Evolutionary conservation across 768 basidiomycete species (phyloP), one percentile per base, ranked within the genome.

Genomic region (Boletus reticuloceps): DNA sequence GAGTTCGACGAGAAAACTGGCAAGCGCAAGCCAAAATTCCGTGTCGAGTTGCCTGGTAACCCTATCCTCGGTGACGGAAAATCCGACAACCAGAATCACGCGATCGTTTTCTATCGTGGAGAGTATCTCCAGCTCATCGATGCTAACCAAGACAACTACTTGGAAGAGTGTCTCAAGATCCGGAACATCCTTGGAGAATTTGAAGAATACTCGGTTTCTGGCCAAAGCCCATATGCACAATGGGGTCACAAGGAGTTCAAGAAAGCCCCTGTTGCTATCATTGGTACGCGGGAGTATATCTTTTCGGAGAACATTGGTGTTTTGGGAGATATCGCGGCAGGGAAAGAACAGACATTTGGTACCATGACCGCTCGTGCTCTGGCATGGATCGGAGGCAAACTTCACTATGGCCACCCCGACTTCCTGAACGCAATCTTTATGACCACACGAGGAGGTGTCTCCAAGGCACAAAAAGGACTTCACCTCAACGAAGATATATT

Each of bases 221-320:
- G 85, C 62, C 91, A 96, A 77, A 94, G 89, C 67, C 97, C 97
- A 11, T 99, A 99, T 69, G 91, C 92, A 6, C 92, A 92, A 67
- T 94, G 91, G 88, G 91, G 91, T 19, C 91, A 94, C 73, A 91
- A 95, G 72, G 93, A 97, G 68, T 95, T 97, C 73, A 79, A 77
- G 56, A 91, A 86, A 68, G 76, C 88, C 25, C 97, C 96, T 19
- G 94, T 99, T 54, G 97, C 97, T 31, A 99, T 99, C 69, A 84
- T 99, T 59, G 97, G 97, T 65, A 97, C 97, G 6, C 87, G 97
- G 71, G 97, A 99, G 76, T 99, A 99, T 75, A 98, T 99, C 69
- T 99, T 99, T 79, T 98, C 97, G 50, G 97, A 98, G 78, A 98
- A 98, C 71, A 98, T 98, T 64, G 97, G 97, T 79, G 92, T 99